Conservation (phyloP, 164 flowering plant genomes). For the Brasenia schreberi region DNA sequence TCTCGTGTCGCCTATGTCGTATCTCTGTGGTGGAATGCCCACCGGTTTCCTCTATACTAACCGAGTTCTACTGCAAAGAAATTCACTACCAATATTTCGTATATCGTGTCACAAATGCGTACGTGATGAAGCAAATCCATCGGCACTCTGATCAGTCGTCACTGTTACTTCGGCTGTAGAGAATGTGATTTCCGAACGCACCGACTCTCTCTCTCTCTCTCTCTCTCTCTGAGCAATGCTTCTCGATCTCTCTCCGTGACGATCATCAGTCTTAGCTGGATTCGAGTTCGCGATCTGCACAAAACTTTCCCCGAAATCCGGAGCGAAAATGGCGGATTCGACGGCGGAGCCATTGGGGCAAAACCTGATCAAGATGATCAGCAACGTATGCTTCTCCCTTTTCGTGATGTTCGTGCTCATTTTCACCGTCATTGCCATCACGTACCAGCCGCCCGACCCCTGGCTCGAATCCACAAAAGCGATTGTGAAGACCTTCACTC, state of each 20-base stretch:
- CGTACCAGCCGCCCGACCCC: constrained; percentile 96
- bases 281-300: background rate
- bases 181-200: background rate
- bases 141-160: too few species aligned
- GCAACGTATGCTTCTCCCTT: constrained; percentile 53
- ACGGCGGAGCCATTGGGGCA: constrained; percentile 66
- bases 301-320: background rate
- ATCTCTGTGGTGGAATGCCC: too few species aligned
- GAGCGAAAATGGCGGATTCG: constrained; percentile 35
- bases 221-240: background rate
- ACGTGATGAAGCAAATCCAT: too few species aligned
- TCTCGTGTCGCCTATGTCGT: too few species aligned
- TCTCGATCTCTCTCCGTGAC: background rate
- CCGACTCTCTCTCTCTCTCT: background rate
- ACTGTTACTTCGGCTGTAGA: background rate
- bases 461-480: constrained; percentile 88
- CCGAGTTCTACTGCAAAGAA: too few species aligned
- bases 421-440: constrained; percentile 49
- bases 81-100: too few species aligned
- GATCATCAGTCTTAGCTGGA: background rate
- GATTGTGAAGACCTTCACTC: constrained; percentile 52
- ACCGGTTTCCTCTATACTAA: too few species aligned
- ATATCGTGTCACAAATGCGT: too few species aligned
- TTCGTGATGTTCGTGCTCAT: constrained; percentile 2
- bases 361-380: constrained; percentile 57